Conservation (phyloP, 164 flowering plant genomes). For the Berberis vulgaris region DNA sequence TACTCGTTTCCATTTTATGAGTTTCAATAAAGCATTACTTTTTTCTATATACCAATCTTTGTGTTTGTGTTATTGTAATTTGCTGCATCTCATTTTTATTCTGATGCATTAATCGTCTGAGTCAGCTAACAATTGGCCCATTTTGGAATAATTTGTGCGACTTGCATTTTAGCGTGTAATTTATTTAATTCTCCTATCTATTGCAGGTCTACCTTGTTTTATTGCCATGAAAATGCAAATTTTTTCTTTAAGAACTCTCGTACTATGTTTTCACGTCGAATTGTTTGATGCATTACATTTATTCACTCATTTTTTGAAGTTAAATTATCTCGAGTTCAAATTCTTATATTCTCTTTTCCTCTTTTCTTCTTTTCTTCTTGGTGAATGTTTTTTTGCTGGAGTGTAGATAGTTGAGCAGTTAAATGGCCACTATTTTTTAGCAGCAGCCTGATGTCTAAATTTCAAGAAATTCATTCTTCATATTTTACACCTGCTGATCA, state of each 20-base stretch:
- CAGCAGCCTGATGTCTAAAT: constrained; percentile 23
- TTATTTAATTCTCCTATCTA: not conserved
- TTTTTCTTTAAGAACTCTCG: not conserved
- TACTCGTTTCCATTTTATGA: no score
- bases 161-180: no score
- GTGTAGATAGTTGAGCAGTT: constrained; percentile 18
- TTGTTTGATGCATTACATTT: not conserved
- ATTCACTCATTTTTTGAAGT: not conserved
- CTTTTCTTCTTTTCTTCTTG: constrained; percentile 3
- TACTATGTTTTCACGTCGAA: no score
- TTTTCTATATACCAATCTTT: no score
- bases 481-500: constrained; percentile 45
- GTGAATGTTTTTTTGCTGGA: constrained; percentile 12
- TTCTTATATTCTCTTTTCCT: constrained; percentile 15
- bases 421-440: constrained; percentile 21
- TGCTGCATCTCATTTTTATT: no score
- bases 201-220: not conserved
- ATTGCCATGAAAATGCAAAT: no score
- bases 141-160: not conserved
- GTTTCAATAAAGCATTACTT: no score
- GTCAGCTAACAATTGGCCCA: no score
- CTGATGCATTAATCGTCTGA: no score
- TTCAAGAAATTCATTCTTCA: constrained; percentile 34
- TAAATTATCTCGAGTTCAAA: constrained; percentile 1
- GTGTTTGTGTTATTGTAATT: no score